Evolutionary conservation across 75 land plant genomes (phyloP).

Genomic region (Sequoia sempervirens): DNA sequence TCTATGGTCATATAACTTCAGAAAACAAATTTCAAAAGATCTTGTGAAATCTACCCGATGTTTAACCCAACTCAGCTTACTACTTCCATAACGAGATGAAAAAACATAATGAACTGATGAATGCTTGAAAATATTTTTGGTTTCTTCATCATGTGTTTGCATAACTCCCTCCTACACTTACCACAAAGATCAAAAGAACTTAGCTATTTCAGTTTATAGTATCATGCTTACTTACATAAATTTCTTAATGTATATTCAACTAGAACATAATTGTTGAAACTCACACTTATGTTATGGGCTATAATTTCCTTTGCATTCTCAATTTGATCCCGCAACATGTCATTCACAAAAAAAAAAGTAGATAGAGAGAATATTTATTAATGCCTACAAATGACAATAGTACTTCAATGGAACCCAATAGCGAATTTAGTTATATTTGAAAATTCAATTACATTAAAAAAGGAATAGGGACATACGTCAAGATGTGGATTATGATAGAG

Average conservation of each 20-base stretch:
- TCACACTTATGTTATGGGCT: neutral
- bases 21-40: neutral
- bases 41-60: conserved; percentile 48
- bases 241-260: neutral
- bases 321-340: neutral
- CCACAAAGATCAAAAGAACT: neutral
- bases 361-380: neutral
- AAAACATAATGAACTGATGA: conserved; percentile 75
- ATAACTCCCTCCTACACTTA: conserved; percentile 75
- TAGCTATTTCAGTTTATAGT: conserved; percentile 1
- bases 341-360: neutral
- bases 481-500: neutral
- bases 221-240: neutral
- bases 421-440: neutral
- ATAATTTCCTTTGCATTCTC: neutral
- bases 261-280: neutral
- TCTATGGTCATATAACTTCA: neutral
- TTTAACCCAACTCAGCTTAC: conserved; percentile 74
- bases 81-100: conserved; percentile 82
- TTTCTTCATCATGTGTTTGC: conserved; percentile 88
- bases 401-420: neutral
- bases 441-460: neutral
- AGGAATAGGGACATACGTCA: neutral
- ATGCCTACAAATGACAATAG: neutral
- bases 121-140: conserved; percentile 69